Conservation (phyloP, 768 basidiomycete species). For the Flagelloscypha sp. region DNA sequence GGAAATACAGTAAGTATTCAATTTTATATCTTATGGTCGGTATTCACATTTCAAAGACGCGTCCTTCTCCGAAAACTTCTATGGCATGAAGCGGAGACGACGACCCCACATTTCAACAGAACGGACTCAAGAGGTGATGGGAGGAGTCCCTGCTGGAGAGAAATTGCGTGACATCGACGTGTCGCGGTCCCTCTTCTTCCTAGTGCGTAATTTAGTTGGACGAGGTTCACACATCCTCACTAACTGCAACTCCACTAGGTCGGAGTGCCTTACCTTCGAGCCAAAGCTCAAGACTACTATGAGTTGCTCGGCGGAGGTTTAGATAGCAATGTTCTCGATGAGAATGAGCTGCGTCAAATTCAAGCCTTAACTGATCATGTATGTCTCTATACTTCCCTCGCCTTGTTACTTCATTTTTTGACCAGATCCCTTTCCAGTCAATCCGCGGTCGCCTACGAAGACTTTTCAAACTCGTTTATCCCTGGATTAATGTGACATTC, state of each 20-base stretch:
- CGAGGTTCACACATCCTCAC: slow-evolving; percentile 1
- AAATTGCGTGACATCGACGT: slow-evolving; percentile 60
- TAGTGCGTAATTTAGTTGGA: slow-evolving; percentile 44
- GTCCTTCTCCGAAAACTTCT: slow-evolving; percentile 94
- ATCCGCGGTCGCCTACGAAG: slow-evolving; percentile 46
- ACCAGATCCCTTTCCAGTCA: slow-evolving; percentile 28
- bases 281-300: slow-evolving; percentile 85
- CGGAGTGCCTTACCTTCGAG: slow-evolving; percentile 80
- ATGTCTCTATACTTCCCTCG: slow-evolving; percentile 10
- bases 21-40: slow-evolving; percentile 1
- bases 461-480: slow-evolving; percentile 68
- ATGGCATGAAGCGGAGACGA: slow-evolving; percentile 78
- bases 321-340: slow-evolving; percentile 56
- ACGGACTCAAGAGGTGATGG: slow-evolving; percentile 58
- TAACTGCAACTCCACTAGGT: slow-evolving; percentile 45
- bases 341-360: slow-evolving; percentile 36
- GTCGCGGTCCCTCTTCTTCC: slow-evolving; percentile 66
- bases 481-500: slow-evolving; percentile 68
- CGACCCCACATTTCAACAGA: slow-evolving; percentile 64
- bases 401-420: slow-evolving; percentile 3
- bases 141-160: slow-evolving; percentile 56
- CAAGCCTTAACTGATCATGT: slow-evolving; percentile 48
- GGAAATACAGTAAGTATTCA: slow-evolving; percentile 60
- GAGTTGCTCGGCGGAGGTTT: slow-evolving; percentile 83
- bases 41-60: slow-evolving; percentile 47